phyloP scores from a whole-genome alignment of 179 eudicot genomes.

The Actinidia arguta region DNA sequence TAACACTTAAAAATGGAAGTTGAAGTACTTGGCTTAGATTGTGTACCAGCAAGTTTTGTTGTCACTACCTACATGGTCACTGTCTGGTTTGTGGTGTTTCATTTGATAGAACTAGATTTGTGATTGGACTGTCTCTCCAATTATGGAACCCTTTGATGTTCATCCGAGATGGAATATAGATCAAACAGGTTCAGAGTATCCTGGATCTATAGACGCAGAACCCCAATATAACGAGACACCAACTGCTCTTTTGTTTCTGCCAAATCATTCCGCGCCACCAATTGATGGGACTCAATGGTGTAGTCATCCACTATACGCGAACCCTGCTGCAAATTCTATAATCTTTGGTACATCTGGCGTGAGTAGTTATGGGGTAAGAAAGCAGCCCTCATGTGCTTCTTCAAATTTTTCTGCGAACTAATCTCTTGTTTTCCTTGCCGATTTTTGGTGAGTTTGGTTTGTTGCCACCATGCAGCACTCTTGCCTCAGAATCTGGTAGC shows the following conservation, averaged over 20 bases:
- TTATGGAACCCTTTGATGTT: neutral
- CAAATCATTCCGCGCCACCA: neutral
- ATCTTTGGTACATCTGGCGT: neutral
- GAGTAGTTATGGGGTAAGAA: neutral
- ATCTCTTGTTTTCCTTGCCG: neutral
- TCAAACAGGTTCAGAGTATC: neutral
- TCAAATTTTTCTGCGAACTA: neutral
- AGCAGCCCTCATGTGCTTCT: neutral
- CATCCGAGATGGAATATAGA: neutral
- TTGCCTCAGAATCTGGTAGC: neutral
- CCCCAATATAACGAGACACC: neutral
- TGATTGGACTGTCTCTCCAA: neutral
- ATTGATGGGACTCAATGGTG: neutral
- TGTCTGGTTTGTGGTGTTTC: neutral
- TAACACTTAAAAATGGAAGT: no score
- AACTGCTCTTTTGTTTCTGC: neutral
- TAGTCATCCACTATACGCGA: neutral
- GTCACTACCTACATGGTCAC: neutral
- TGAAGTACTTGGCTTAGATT: no score
- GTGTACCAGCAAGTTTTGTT: no score
- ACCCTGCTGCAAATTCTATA: neutral
- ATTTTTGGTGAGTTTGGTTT: neutral
- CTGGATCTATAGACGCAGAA: neutral
- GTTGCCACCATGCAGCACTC: neutral
- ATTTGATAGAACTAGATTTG: no score